These are phyloP conservation scores for Leucaena leucocephala DNA, from an alignment of 306 rosid genomes.

Conservation along the genomic window DNA sequence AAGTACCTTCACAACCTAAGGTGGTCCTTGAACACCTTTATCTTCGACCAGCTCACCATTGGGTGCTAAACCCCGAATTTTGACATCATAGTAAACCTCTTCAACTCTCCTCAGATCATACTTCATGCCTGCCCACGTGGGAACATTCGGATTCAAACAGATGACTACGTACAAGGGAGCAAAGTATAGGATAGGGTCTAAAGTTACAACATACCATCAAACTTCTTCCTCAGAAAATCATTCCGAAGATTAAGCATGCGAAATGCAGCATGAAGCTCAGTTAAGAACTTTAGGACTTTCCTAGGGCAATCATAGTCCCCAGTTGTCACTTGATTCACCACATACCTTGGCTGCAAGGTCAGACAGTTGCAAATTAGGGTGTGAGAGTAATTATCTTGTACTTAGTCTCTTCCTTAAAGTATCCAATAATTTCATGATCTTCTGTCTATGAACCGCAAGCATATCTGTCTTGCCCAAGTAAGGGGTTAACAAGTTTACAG, in stretches of 20 bases:
- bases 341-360: conserved; percentile 85
- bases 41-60: conserved; percentile 47
- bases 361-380: conserved; percentile 31
- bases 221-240: conserved; percentile 92
- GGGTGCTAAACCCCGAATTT: conserved; percentile 82
- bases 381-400: conserved; percentile 11
- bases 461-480: background rate
- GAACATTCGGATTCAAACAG: conserved; percentile 26
- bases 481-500: conserved; percentile 8
- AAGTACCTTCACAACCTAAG: conserved; percentile 17
- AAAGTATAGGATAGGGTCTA: background rate
- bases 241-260: conserved; percentile 96
- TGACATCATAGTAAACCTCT: conserved; percentile 92
- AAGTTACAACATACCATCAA: conserved; percentile 66
- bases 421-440: conserved; percentile 20
- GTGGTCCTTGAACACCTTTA: conserved; percentile 45
- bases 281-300: conserved; percentile 81
- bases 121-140: conserved; percentile 75
- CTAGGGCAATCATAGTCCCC: conserved; percentile 97
- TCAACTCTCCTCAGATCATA: conserved; percentile 88
- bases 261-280: conserved; percentile 90
- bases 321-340: conserved; percentile 93
- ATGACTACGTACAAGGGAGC: background rate
- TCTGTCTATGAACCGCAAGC: background rate
- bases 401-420: conserved; percentile 12